Conservation (phyloP, 768 basidiomycete species). For the Xanthoconium purpureum region DNA sequence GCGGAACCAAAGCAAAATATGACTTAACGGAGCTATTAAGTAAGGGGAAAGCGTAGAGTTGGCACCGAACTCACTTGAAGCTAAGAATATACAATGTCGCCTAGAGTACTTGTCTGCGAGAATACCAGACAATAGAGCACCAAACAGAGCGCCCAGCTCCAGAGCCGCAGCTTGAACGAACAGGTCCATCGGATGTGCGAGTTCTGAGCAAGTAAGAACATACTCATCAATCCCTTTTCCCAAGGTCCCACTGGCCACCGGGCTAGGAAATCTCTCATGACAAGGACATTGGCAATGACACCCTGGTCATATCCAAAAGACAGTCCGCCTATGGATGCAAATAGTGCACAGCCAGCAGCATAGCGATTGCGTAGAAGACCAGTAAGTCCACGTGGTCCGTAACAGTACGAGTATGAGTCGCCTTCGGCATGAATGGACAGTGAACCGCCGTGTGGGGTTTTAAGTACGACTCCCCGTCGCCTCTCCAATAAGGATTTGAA, state of each 20-base stretch:
- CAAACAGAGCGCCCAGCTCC: constrained; percentile 77
- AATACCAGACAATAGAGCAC: constrained; percentile 64
- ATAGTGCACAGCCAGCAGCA: constrained; percentile 63
- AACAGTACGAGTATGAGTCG: constrained; percentile 58
- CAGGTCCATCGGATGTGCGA: not conserved
- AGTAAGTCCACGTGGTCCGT: constrained; percentile 65
- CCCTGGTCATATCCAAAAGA: constrained; percentile 85
- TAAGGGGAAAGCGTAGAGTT: not conserved
- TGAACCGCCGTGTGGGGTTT: constrained; percentile 27
- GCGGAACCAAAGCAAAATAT: constrained; percentile 71
- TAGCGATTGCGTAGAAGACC: constrained; percentile 67
- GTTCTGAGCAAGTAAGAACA: constrained; percentile 19
- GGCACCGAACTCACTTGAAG: constrained; percentile 51
- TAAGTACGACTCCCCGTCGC: constrained; percentile 17
- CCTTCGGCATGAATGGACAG: constrained; percentile 21
- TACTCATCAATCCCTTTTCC: constrained; percentile 79
- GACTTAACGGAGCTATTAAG: constrained; percentile 36
- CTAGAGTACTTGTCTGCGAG: constrained; percentile 68
- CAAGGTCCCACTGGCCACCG: constrained; percentile 70
- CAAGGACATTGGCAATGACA: constrained; percentile 81
- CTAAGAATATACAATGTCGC: constrained; percentile 60
- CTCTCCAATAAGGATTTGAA: constrained; percentile 19
- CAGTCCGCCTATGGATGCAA: constrained; percentile 74
- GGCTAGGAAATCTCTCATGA: constrained; percentile 70
- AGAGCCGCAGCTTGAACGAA: constrained; percentile 60